These are phyloP conservation scores for Serendipita sp. DNA, from an alignment of 768 basidiomycete species.

Conservation along the genomic window DNA sequence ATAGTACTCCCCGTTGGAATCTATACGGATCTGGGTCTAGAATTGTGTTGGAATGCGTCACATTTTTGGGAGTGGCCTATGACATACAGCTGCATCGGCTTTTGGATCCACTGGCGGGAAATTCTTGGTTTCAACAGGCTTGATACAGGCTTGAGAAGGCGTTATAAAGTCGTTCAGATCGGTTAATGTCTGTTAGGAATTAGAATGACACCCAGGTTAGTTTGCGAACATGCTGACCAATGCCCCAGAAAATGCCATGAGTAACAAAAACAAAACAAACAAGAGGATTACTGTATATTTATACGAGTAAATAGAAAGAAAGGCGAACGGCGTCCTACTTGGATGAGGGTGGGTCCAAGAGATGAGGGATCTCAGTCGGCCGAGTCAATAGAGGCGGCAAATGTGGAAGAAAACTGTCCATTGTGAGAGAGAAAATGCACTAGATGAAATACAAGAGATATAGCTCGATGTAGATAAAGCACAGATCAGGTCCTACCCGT, in stretches of 20 bases:
- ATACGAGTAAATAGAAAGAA: no score
- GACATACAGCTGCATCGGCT: conserved; percentile 22
- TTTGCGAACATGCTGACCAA: conserved; percentile 34
- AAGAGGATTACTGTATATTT: no score
- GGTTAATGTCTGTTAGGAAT: conserved; percentile 51
- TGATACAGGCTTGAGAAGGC: conserved; percentile 93
- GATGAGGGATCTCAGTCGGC: no score
- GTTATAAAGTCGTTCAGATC: conserved; percentile 96
- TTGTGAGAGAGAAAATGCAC: not conserved
- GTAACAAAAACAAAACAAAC: no score
- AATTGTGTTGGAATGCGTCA: not conserved
- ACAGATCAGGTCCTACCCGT: not conserved
- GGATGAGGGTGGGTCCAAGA: no score
- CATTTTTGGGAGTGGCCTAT: conserved; percentile 26
- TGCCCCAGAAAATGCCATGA: conserved; percentile 83
- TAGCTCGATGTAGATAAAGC: not conserved
- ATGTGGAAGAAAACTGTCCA: not conserved
- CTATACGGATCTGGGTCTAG: conserved; percentile 87
- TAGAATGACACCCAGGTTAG: not conserved
- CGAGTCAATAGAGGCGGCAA: not conserved
- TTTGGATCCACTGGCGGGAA: conserved; percentile 24
- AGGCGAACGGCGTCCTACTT: no score
- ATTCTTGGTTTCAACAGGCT: conserved; percentile 59
- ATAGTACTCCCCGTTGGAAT: conserved; percentile 72
- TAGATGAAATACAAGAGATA: not conserved